Conservation (phyloP, 2,329 filamentous ascomycete species). For the Ophiostoma novo-ulmi region DNA sequence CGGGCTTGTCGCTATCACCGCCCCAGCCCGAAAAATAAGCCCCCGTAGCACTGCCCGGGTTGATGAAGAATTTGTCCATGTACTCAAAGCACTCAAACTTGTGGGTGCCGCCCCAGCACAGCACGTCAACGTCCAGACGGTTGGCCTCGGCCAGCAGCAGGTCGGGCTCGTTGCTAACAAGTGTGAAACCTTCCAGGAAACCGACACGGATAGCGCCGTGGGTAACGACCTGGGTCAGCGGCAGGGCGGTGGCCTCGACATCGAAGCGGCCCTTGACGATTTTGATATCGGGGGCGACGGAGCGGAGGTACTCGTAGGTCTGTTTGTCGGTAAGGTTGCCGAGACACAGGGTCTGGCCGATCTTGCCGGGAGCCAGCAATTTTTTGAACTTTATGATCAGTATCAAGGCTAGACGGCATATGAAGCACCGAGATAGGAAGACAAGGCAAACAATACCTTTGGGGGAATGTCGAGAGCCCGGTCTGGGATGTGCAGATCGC, state of each 20-base stretch:
- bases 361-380: conserved; percentile 76
- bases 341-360: conserved; percentile 73
- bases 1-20: conserved; percentile 64
- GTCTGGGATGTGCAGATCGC: conserved; percentile 91
- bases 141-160: conserved; percentile 63
- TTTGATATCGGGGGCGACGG: conserved; percentile 66
- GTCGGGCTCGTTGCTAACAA: conserved; percentile 63
- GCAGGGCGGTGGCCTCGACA: conserved; percentile 60
- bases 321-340: conserved; percentile 75
- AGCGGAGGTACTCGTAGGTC: conserved; percentile 75
- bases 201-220: conserved; percentile 62
- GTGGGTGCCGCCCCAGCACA: conserved; percentile 65
- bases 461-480: conserved; percentile 83
- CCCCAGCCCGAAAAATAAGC: conserved; percentile 56
- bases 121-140: conserved; percentile 62
- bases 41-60: conserved; percentile 62
- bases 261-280: conserved; percentile 64
- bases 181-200: conserved; percentile 63
- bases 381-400: conserved; percentile 64
- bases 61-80: conserved; percentile 70
- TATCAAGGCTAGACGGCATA: neutral
- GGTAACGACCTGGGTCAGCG: conserved; percentile 60
- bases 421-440: conserved; percentile 19
- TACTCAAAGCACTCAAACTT: conserved; percentile 67
- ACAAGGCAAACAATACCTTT: conserved; percentile 57